These are phyloP conservation scores for Yamadazyma siamensis DNA, from an alignment of 1,139 yeast genomes.

Conservation along the genomic window DNA sequence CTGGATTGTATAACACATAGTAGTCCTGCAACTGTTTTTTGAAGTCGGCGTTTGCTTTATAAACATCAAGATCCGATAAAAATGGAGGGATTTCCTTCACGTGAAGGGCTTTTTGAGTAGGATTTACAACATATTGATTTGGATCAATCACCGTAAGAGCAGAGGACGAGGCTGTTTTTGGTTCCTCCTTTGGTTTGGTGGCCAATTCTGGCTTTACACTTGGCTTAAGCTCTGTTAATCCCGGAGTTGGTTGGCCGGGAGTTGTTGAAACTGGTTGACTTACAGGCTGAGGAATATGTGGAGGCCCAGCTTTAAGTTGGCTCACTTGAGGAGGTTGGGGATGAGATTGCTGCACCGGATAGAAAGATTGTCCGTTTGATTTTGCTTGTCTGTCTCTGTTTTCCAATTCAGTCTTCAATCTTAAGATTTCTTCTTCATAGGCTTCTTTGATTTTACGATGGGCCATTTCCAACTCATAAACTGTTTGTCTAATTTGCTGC, in stretches of 20 bases:
- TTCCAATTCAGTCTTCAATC: conserved; percentile 84
- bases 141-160: conserved; percentile 40
- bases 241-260: conserved; percentile 9
- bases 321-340: conserved; percentile 22
- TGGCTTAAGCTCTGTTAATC: conserved; percentile 1
- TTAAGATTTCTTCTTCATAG: conserved; percentile 86
- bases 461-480: conserved; percentile 89
- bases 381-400: conserved; percentile 56
- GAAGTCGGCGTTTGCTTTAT: conserved; percentile 71
- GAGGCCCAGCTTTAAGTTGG: conserved; percentile 6
- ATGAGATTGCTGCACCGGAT: conserved; percentile 22
- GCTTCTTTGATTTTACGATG: conserved; percentile 95
- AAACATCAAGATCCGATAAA: conserved; percentile 77
- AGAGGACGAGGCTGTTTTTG: conserved; percentile 27
- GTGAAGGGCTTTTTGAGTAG: conserved; percentile 49
- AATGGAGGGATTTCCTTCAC: conserved; percentile 79
- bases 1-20: conserved; percentile 88
- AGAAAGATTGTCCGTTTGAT: conserved; percentile 11
- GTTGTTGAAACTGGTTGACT: conserved; percentile 8
- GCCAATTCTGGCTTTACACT: conserved; percentile 6
- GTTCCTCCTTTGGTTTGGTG: conserved; percentile 10
- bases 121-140: conserved; percentile 43
- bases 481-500: conserved; percentile 92
- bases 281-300: conserved; percentile 12
- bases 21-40: conserved; percentile 86